Conservation (phyloP, 768 basidiomycete genomes). For the Psilocybe subaeruginosa region DNA sequence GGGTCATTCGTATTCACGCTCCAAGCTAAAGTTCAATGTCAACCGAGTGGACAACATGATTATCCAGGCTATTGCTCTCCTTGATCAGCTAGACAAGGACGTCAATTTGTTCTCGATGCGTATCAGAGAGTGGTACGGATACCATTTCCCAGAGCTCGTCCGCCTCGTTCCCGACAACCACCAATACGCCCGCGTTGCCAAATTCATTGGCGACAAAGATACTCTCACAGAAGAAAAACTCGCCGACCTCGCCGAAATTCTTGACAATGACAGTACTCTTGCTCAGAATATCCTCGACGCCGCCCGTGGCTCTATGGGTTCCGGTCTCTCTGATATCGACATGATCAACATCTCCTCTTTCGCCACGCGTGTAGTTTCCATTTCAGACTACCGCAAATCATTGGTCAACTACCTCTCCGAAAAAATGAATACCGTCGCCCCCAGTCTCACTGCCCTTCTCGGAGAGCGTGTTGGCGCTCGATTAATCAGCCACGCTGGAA, state of each 20-base stretch:
- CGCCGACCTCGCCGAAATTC: constrained; percentile 72
- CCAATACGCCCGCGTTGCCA: constrained; percentile 84
- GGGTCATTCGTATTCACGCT: constrained; percentile 96
- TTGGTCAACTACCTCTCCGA: constrained; percentile 86
- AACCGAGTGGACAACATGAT: constrained; percentile 99
- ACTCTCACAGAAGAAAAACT: constrained; percentile 77
- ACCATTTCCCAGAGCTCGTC: constrained; percentile 97
- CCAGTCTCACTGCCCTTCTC: constrained; percentile 86
- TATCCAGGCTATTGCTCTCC: constrained; percentile 97
- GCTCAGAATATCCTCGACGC: constrained; percentile 97
- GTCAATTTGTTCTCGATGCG: constrained; percentile 99
- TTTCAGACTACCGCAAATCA: constrained; percentile 93
- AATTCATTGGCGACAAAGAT: constrained; percentile 91
- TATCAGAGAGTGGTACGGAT: constrained; percentile 98
- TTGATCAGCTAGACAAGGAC: constrained; percentile 99
- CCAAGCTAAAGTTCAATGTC: constrained; percentile 98
- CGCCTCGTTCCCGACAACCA: constrained; percentile 93
- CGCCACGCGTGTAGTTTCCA: constrained; percentile 86
- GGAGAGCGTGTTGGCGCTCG: constrained; percentile 93
- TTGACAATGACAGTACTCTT: constrained; percentile 82
- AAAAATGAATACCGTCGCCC: constrained; percentile 98
- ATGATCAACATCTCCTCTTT: constrained; percentile 95
- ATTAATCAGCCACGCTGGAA: constrained; percentile 94
- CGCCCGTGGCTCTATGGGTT: constrained; percentile 92
- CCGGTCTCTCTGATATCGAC: constrained; percentile 88